Percentiles rank a stretch among this genome's conserved stretches.
These are phyloP conservation scores for Verticillium nubilum DNA, from an alignment of 2,329 filamentous ascomycete species.

Conservation along the genomic window DNA sequence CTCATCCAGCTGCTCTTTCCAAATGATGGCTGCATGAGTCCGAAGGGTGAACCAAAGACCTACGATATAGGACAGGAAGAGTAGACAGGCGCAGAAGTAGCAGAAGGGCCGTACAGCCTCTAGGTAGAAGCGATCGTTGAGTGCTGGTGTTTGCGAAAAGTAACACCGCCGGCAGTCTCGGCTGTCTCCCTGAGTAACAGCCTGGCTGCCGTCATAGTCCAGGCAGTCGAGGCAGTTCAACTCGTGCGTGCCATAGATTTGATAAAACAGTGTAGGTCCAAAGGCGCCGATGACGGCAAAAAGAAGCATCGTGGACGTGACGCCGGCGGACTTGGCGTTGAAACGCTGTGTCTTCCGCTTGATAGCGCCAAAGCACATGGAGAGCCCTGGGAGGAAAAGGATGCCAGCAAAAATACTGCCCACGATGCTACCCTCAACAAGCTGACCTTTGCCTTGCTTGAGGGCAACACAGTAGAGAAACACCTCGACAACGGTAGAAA, in stretches of 20 bases:
- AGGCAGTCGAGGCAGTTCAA: constrained; percentile 72
- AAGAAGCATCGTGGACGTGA: constrained; percentile 95
- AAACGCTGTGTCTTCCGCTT: constrained; percentile 98
- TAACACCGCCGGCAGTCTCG: constrained; percentile 89
- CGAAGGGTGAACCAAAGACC: constrained; percentile 92
- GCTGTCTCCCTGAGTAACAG: constrained; percentile 18
- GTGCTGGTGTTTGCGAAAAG: constrained; percentile 79
- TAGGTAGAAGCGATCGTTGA: constrained; percentile 83
- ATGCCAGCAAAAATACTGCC: constrained; percentile 98
- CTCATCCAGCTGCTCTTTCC: constrained; percentile 80
- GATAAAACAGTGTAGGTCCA: constrained; percentile 93
- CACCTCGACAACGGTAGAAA: constrained; percentile 95
- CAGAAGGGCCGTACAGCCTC: constrained; percentile 91
- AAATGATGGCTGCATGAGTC: constrained; percentile 95
- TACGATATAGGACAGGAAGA: constrained; percentile 91
- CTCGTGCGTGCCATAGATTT: constrained; percentile 97
- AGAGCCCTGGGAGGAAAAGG: constrained; percentile 86
- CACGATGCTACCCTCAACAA: constrained; percentile 95
- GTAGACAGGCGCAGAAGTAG: constrained; percentile 75
- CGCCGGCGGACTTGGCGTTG: constrained; percentile 92
- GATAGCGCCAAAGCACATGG: constrained; percentile 98
- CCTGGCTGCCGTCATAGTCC: constrained; percentile 34
- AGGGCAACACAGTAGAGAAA: constrained; percentile 95
- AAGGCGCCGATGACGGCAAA: constrained; percentile 96
- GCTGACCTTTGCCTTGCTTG: constrained; percentile 81